phyloP scores from a whole-genome alignment of 768 basidiomycete species.

The Tricholoma bakamatsutake region DNA sequence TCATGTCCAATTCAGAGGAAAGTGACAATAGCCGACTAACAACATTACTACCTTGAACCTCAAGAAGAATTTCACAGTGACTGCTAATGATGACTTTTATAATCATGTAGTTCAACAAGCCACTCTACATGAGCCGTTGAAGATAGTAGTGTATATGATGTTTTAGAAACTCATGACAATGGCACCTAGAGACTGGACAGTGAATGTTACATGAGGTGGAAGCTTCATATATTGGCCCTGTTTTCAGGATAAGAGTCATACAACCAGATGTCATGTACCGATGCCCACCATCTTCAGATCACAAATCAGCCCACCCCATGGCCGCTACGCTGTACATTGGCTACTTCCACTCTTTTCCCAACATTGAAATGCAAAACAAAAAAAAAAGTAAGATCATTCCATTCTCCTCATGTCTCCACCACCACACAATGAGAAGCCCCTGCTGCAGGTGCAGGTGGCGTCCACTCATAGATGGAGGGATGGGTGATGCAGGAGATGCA shows the following conservation, averaged over 20 bases:
- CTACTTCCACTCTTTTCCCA: too few species aligned
- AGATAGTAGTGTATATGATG: neutral
- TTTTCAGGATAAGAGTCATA: slow-evolving; percentile 2
- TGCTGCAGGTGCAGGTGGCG: too few species aligned
- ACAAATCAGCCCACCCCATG: slow-evolving; percentile 45
- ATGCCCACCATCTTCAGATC: slow-evolving; percentile 47
- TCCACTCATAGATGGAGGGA: too few species aligned
- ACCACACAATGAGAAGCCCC: too few species aligned
- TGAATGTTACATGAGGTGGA: slow-evolving; percentile 58
- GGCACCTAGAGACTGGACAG: slow-evolving; percentile 51
- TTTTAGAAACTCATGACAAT: slow-evolving; percentile 35
- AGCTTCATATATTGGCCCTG: slow-evolving; percentile 48
- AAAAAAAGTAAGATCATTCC: too few species aligned
- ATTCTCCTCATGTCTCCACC: too few species aligned
- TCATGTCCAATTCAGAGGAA: too few species aligned
- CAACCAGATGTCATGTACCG: neutral
- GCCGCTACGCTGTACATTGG: too few species aligned
- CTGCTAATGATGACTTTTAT: slow-evolving; percentile 49
- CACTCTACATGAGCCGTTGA: slow-evolving; percentile 19
- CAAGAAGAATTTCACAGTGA: slow-evolving; percentile 42
- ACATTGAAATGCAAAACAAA: too few species aligned
- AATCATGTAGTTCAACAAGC: slow-evolving; percentile 40
- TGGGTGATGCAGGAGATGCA: too few species aligned
- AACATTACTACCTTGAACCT: slow-evolving; percentile 48
- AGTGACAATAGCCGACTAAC: slow-evolving; percentile 21